Evolutionary conservation across 2,329 filamentous ascomycete species (phyloP).

Genomic region (Neofusicoccum parvum): DNA sequence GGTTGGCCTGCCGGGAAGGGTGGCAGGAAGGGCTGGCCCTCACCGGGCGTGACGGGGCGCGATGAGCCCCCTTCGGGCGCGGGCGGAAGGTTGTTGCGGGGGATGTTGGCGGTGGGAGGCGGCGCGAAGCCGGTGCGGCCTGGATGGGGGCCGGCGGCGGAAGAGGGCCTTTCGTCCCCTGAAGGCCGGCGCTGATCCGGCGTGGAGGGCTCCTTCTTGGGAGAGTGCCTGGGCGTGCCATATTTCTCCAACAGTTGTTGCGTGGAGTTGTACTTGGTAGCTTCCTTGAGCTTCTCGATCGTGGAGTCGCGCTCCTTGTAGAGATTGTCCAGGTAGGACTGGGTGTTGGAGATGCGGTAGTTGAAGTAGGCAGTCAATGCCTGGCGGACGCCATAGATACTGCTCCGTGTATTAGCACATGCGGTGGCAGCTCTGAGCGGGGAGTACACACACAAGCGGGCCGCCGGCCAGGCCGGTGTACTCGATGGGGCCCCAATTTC

Average conservation of each 20-base stretch:
- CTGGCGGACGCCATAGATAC: constrained; percentile 77
- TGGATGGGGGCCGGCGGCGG: not conserved
- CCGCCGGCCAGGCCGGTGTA: constrained; percentile 77
- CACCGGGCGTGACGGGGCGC: constrained; percentile 34
- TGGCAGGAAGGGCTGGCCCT: constrained; percentile 9
- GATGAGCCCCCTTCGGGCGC: constrained; percentile 28
- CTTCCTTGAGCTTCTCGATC: constrained; percentile 91
- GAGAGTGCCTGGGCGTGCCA: constrained; percentile 58
- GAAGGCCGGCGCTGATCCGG: constrained; percentile 32
- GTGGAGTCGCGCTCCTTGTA: constrained; percentile 80
- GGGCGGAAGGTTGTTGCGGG: constrained; percentile 28
- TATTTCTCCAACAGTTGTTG: constrained; percentile 94
- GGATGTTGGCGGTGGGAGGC: constrained; percentile 68
- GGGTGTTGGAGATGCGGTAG: constrained; percentile 73
- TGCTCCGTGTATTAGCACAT: constrained; percentile 42
- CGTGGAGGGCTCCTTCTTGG: constrained; percentile 42
- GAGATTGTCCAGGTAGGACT: constrained; percentile 70
- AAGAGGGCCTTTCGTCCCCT: constrained; percentile 25
- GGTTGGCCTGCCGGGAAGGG: constrained; percentile 22
- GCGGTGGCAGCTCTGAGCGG: not conserved
- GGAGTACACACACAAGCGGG: constrained; percentile 67
- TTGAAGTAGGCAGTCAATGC: constrained; percentile 72
- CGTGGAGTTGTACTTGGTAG: constrained; percentile 95
- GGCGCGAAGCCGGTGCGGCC: constrained; percentile 58
- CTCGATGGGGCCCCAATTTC: constrained; percentile 74